Evolutionary conservation across 2,329 filamentous ascomycete genomes (phyloP).

Genomic region (Aspergillus aculeatus): DNA sequence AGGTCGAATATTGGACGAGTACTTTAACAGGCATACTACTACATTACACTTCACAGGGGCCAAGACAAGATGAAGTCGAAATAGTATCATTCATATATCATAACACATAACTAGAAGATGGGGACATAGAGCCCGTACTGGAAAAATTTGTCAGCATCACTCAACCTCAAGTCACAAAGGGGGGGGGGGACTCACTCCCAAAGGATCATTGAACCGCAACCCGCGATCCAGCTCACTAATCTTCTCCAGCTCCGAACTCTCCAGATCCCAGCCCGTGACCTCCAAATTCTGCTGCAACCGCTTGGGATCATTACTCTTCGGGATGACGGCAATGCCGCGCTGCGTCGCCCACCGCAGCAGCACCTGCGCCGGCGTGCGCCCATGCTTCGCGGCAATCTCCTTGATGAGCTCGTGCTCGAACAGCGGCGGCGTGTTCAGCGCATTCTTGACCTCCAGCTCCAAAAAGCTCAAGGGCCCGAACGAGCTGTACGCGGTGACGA

Average conservation of each 20-base stretch:
- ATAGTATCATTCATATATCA: background rate
- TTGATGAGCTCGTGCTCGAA: slow-evolving; percentile 69
- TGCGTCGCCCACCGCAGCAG: slow-evolving; percentile 86
- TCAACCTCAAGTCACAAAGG: background rate
- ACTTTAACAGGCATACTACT: no score
- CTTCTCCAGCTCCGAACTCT: slow-evolving; percentile 63
- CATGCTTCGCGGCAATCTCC: slow-evolving; percentile 65
- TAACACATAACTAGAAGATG: slow-evolving; percentile 50
- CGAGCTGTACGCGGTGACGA: slow-evolving; percentile 78
- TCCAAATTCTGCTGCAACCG: slow-evolving; percentile 65
- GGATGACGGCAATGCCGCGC: slow-evolving; percentile 69
- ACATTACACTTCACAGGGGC: no score
- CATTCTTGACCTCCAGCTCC: slow-evolving; percentile 71
- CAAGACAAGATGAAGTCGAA: no score
- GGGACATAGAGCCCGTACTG: slow-evolving; percentile 51
- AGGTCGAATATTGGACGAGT: no score
- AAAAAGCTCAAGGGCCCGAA: slow-evolving; percentile 78
- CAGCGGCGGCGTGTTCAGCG: slow-evolving; percentile 64
- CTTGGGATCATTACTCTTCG: slow-evolving; percentile 17
- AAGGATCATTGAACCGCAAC: slow-evolving; percentile 75
- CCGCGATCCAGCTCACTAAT: slow-evolving; percentile 65
- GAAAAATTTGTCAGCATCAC: background rate
- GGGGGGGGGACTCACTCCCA: slow-evolving; percentile 55
- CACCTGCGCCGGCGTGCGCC: slow-evolving; percentile 74
- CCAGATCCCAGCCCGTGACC: slow-evolving; percentile 64